phyloP scores from a whole-genome alignment of 148 eudicot species.

The Salicornia ramosissima region DNA sequence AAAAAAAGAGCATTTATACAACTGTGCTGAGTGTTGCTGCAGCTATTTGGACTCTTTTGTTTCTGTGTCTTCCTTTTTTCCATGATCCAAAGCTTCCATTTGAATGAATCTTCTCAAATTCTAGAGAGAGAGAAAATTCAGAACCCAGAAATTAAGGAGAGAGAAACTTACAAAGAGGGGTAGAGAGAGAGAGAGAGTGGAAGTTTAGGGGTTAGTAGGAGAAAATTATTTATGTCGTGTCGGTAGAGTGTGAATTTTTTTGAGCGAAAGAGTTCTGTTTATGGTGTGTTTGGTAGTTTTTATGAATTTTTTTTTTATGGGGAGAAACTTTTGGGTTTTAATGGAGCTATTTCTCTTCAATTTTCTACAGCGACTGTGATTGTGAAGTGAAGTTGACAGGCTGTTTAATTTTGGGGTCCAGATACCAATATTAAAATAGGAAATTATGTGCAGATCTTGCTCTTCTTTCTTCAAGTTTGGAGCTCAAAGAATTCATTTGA shows the following conservation, averaged over 20 bases:
- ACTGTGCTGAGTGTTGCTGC: slow-evolving; percentile 21
- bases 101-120: slow-evolving; percentile 37
- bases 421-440: background rate
- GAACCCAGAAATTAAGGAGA: background rate
- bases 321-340: background rate
- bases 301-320: background rate
- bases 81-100: slow-evolving; percentile 36
- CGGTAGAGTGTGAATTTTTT: background rate
- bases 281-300: background rate
- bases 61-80: slow-evolving; percentile 25
- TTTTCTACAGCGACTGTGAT: background rate
- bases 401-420: background rate
- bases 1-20: background rate
- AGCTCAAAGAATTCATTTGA: background rate
- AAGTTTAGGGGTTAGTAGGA: no score
- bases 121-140: slow-evolving; percentile 25
- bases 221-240: no score
- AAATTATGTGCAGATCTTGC: slow-evolving; percentile 29
- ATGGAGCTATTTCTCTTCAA: background rate
- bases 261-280: background rate
- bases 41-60: slow-evolving; percentile 24
- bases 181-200: no score
- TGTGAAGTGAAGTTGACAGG: background rate
- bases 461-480: background rate
- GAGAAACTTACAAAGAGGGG: no score